These are phyloP conservation scores for Tricholoma sp. DNA, from an alignment of 768 basidiomycete genomes.

Conservation along the genomic window DNA sequence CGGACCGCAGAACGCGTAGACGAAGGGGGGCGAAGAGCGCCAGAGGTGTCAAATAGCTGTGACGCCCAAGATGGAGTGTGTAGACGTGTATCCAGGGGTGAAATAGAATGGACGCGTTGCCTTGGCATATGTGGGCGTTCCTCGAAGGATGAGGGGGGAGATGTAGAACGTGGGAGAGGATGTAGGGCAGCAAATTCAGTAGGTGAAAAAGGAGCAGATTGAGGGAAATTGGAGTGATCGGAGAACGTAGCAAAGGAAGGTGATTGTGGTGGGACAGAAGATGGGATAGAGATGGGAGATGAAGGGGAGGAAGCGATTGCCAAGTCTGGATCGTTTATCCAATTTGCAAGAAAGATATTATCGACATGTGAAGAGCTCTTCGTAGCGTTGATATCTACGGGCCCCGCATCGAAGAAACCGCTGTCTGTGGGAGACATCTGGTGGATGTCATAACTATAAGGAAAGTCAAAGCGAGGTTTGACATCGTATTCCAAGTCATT, in stretches of 20 bases:
- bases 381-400: constrained; percentile 34
- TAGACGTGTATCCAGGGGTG: constrained; percentile 56
- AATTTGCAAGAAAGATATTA: constrained; percentile 44
- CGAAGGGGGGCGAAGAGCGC: constrained; percentile 39
- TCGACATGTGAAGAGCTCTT: constrained; percentile 42
- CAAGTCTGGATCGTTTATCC: constrained; percentile 61
- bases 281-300: constrained; percentile 63
- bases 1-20: constrained; percentile 38
- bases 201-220: constrained; percentile 54
- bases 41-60: constrained; percentile 58
- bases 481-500: constrained; percentile 35
- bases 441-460: constrained; percentile 29
- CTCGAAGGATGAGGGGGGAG: constrained; percentile 50
- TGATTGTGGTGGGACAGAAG: constrained; percentile 33
- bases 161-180: constrained; percentile 57
- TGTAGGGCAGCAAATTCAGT: constrained; percentile 56
- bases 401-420: constrained; percentile 30
- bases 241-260: constrained; percentile 46
- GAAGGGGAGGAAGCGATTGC: constrained; percentile 33
- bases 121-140: constrained; percentile 32
- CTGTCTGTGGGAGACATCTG: constrained; percentile 35
- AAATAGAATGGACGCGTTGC: constrained; percentile 49
- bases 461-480: constrained; percentile 36
- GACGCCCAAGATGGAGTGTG: constrained; percentile 62
- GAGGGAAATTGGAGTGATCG: constrained; percentile 41